A percentile compares a stretch with the other conserved stretches of the same genome.
These are phyloP conservation scores for Musa beccarii DNA, from an alignment of 176 grass and related monocot species.

Conservation along the genomic window DNA sequence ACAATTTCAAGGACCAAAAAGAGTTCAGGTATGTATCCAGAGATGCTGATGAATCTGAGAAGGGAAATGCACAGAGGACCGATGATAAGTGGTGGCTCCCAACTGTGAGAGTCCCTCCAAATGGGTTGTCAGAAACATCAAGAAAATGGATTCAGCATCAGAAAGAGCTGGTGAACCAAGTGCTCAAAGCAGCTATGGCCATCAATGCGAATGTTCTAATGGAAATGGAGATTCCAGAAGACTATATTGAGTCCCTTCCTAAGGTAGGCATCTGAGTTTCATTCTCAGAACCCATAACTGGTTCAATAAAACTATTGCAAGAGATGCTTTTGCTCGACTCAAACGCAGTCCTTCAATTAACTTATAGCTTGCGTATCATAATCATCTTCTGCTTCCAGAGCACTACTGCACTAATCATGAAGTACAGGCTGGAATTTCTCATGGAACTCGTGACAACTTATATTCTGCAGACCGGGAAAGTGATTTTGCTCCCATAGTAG, in stretches of 20 bases:
- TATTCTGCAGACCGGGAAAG: too few species aligned
- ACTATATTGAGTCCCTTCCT: slow-evolving; percentile 63
- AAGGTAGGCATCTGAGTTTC: slow-evolving; percentile 38
- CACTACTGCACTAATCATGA: too few species aligned
- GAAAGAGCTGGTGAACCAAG: slow-evolving; percentile 82
- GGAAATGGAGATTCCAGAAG: slow-evolving; percentile 83
- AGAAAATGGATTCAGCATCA: slow-evolving; percentile 59
- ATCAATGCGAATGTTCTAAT: slow-evolving; percentile 98
- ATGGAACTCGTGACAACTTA: too few species aligned
- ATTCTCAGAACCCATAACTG: not conserved
- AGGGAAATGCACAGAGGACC: slow-evolving; percentile 35
- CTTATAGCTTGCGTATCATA: not conserved
- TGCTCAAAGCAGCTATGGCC: slow-evolving; percentile 96
- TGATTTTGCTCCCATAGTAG: too few species aligned
- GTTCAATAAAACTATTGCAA: not conserved
- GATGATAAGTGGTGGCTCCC: slow-evolving; percentile 98
- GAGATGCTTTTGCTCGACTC: not conserved
- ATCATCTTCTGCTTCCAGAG: not conserved
- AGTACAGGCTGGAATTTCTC: too few species aligned
- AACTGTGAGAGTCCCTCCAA: slow-evolving; percentile 58
- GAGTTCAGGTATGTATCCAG: slow-evolving; percentile 87
- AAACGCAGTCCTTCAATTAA: not conserved
- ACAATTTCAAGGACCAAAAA: slow-evolving; percentile 67
- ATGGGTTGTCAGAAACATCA: slow-evolving; percentile 39
- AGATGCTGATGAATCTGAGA: slow-evolving; percentile 49